phyloP scores from a whole-genome alignment of 768 basidiomycete species.

The Termitomyces sp. region DNA sequence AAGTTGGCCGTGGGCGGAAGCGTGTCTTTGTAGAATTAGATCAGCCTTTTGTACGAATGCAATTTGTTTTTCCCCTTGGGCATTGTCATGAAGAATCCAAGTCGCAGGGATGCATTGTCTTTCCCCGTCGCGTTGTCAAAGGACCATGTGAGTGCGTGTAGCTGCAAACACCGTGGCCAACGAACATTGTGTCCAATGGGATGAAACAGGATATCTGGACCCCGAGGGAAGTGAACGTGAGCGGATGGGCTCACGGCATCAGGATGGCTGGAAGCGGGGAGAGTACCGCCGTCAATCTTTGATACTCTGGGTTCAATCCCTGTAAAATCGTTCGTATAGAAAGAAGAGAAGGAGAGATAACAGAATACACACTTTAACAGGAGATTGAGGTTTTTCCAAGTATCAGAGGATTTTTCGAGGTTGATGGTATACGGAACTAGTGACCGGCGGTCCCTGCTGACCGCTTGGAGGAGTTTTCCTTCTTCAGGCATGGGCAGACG shows the following conservation, averaged over 20 bases:
- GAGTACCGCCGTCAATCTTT: background rate
- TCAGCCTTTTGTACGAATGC: too few relatives aligned
- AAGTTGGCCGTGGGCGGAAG: too few relatives aligned
- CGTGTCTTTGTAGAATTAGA: too few relatives aligned
- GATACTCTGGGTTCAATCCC: background rate
- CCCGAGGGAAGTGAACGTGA: background rate
- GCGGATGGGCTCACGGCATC: background rate
- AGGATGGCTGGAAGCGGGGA: background rate
- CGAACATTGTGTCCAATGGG: too few relatives aligned
- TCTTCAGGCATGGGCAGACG: background rate
- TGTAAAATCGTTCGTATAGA: background rate
- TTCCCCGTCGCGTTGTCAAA: too few relatives aligned
- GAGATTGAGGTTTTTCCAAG: background rate
- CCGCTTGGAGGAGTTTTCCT: background rate
- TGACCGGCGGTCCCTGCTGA: background rate
- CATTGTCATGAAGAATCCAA: background rate
- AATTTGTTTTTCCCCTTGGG: too few relatives aligned
- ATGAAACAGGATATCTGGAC: background rate
- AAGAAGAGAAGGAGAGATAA: background rate
- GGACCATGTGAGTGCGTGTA: background rate
- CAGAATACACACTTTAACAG: background rate
- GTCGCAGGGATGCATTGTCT: background rate
- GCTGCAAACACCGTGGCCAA: background rate
- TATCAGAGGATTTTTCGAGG: background rate
- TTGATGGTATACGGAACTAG: background rate